Evolutionary conservation across 208 protist genomes (phyloP).

Genomic region (Plasmodiophora brassicae): DNA sequence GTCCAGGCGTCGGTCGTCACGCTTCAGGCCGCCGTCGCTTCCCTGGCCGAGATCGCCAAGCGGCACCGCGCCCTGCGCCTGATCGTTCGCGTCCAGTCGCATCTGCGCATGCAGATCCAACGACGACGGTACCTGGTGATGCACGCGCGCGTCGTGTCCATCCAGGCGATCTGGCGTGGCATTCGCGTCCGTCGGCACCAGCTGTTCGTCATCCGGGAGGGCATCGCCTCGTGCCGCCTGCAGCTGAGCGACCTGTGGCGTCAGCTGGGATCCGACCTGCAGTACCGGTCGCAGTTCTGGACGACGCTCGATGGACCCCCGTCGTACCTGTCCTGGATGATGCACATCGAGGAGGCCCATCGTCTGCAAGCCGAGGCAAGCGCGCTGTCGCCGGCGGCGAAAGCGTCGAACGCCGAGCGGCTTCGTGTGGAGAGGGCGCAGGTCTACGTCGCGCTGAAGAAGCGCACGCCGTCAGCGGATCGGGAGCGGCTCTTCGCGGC

Average conservation of each 20-base stretch:
- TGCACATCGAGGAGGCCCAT: slow-evolving; percentile 23
- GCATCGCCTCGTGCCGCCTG: neutral
- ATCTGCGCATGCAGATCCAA: neutral
- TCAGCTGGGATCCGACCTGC: neutral
- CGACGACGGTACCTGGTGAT: neutral
- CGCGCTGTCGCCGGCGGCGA: neutral
- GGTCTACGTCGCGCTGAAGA: neutral
- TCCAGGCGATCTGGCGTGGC: neutral
- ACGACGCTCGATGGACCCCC: neutral
- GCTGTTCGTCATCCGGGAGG: neutral
- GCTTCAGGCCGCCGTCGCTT: neutral
- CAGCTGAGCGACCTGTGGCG: neutral
- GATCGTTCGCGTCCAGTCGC: neutral
- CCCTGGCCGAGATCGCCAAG: no score
- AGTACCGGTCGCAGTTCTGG: slow-evolving; percentile 12
- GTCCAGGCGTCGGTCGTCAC: neutral
- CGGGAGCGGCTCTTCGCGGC: neutral
- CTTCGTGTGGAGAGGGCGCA: neutral
- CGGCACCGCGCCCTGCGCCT: neutral
- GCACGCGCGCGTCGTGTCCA: neutral
- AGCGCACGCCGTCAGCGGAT: neutral
- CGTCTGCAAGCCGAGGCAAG: neutral
- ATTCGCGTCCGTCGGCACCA: neutral
- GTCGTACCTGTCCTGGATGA: slow-evolving; percentile 22
- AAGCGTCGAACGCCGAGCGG: neutral